phyloP scores from a whole-genome alignment of 2,329 filamentous ascomycete genomes.

The Aspergillus aculeatus region DNA sequence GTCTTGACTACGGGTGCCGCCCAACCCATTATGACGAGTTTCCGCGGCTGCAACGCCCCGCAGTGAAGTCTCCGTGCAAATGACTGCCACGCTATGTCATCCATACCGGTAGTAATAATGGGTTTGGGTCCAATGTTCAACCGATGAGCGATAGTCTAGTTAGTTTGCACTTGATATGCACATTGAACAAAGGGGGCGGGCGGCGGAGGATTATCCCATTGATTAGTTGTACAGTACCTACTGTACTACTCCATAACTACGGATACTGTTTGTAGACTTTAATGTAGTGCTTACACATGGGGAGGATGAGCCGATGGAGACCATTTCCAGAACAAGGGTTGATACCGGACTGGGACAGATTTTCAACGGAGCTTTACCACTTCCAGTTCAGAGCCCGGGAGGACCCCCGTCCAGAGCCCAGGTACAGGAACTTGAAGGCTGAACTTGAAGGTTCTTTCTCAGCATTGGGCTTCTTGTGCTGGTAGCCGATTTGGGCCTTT shows the following conservation, averaged over 20 bases:
- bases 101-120: too few species aligned
- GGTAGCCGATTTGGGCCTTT: too few species aligned
- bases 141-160: neutral
- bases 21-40: neutral
- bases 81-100: neutral
- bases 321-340: constrained; percentile 13
- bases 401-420: neutral
- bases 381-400: constrained; percentile 1
- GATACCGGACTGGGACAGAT: constrained; percentile 1
- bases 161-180: neutral
- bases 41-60: neutral
- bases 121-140: neutral
- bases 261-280: too few species aligned
- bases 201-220: constrained; percentile 10
- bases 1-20: neutral
- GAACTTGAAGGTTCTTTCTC: neutral
- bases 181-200: neutral
- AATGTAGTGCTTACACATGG: too few species aligned
- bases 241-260: too few species aligned
- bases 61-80: neutral
- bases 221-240: neutral
- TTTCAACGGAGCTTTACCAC: neutral
- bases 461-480: too few species aligned
- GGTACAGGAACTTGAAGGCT: constrained; percentile 7
- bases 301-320: neutral